These are phyloP conservation scores for Paracorniculantispora psalliotae DNA, from an alignment of 2,329 filamentous ascomycete species.

Conservation along the genomic window DNA sequence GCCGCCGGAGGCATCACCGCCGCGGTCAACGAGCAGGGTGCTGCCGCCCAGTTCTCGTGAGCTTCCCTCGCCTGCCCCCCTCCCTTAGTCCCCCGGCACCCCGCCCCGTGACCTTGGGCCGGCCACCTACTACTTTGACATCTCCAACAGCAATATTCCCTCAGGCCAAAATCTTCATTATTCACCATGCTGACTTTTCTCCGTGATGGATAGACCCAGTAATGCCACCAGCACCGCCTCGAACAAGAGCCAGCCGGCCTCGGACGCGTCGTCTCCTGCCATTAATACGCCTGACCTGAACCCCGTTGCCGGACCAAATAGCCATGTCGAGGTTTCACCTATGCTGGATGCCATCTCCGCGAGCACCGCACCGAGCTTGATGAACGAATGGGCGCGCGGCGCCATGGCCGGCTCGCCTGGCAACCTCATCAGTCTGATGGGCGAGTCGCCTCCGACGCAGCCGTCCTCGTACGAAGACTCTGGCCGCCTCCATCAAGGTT, in stretches of 20 bases:
- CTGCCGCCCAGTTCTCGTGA: conserved; percentile 48
- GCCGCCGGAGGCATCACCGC: conserved; percentile 46
- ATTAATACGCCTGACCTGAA: conserved; percentile 43
- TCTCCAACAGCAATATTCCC: conserved; percentile 4
- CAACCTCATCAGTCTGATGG: conserved; percentile 37
- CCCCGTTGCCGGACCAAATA: conserved; percentile 36
- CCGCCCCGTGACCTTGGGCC: conserved; percentile 18
- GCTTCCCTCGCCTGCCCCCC: conserved; percentile 29
- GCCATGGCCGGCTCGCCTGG: conserved; percentile 40
- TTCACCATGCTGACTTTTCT: conserved; percentile 1
- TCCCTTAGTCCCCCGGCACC: conserved; percentile 19
- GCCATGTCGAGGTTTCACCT: conserved; percentile 39
- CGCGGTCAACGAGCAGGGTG: conserved; percentile 49
- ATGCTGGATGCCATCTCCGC: conserved; percentile 44
- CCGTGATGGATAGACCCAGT: conserved; percentile 24
- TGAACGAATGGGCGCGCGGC: conserved; percentile 41
- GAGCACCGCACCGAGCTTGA: conserved; percentile 43
- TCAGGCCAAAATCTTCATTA: neutral
- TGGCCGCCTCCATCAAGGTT: conserved; percentile 33
- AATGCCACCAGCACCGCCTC: conserved; percentile 28
- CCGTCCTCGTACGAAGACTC: conserved; percentile 38
- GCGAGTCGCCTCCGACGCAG: conserved; percentile 39
- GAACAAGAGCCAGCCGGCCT: conserved; percentile 31
- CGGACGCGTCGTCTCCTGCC: conserved; percentile 41
- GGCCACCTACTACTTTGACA: conserved; percentile 7